These are phyloP conservation scores for Plasmodium relictum DNA, from an alignment of 169 alveolate species.

Conservation along the genomic window DNA sequence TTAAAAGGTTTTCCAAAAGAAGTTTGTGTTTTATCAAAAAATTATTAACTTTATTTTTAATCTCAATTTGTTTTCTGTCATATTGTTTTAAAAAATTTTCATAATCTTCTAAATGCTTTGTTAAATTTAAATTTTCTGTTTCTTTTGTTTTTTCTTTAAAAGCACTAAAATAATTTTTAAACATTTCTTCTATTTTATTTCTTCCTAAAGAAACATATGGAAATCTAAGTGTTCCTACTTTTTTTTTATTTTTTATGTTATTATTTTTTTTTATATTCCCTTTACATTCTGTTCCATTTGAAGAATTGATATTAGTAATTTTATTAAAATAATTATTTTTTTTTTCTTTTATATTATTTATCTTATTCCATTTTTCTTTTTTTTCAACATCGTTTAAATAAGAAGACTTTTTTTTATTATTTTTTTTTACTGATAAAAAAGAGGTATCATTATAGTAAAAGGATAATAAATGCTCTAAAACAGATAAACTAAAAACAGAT, in stretches of 20 bases:
- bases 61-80: conserved; percentile 19
- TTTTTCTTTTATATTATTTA: neutral
- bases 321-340: neutral
- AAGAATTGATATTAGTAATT: neutral
- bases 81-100: conserved; percentile 24
- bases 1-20: conserved; percentile 12
- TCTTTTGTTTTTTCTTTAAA: conserved; percentile 72
- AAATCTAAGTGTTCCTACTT: neutral
- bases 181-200: conserved; percentile 39
- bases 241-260: neutral
- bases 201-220: conserved; percentile 58
- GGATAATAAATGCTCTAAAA: conserved; percentile 93
- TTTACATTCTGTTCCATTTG: too few relatives aligned
- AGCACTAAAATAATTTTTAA: conserved; percentile 41
- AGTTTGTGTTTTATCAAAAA: conserved; percentile 1
- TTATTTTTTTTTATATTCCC: neutral
- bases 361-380: neutral
- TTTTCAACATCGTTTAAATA: neutral
- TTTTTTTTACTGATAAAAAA: neutral
- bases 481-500: conserved; percentile 95
- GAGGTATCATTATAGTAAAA: conserved; percentile 72
- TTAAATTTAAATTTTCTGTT: conserved; percentile 61
- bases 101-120: conserved; percentile 24
- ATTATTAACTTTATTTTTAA: conserved; percentile 23
- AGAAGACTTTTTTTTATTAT: neutral